Evolutionary conservation across 208 protist genomes (phyloP), one percentile per base, ranked within the genome.

Genomic region (Acanthamoeba polyphaga): DNA sequence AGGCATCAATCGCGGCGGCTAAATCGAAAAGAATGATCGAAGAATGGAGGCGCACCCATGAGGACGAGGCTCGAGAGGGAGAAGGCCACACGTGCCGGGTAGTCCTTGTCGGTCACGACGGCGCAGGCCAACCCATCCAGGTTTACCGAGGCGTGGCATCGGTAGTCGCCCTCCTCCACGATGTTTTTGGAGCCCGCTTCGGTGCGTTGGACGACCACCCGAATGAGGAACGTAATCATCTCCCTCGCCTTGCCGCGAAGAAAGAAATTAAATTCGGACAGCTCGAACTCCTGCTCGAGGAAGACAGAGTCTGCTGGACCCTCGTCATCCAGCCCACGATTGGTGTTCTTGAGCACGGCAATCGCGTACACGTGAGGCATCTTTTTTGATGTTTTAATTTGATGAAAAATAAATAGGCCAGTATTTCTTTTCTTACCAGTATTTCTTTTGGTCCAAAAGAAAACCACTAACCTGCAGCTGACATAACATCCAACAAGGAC

Each of bases 331-430:
- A 8, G 2, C 29, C 22, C 22, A 62, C 58, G 66, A 38, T 13
- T n/a, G 19, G 24, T 92, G 29, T 49, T 51, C 62, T 55, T 66
- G 55, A 93, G n/a, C 46, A 93, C 89, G 1, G 38, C 66, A 19
- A 93, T 93, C 12, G 89, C 89, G 34, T 58, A 93, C 17, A 93
- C 46, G 24, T 93, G 89, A 1, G 89, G 89, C 89, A 93, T 93
- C 82, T 60, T 60, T 60, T 38, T 38, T 3, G n/a, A n/a, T n/a
- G n/a, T n/a, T n/a, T n/a, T n/a, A n/a, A n/a, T n/a, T n/a, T n/a
- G n/a, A n/a, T n/a, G n/a, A n/a, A n/a, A n/a, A n/a, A n/a, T n/a
- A n/a, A n/a, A n/a, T n/a, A n/a, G n/a, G n/a, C n/a, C n/a, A n/a
- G n/a, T n/a, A n/a, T n/a, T n/a, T n/a, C n/a, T n/a, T n/a, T n/a